A percentile compares a stretch with the other conserved stretches of the same genome.
Conservation (phyloP, 306 rosid species). For the Fragaria vesca region DNA sequence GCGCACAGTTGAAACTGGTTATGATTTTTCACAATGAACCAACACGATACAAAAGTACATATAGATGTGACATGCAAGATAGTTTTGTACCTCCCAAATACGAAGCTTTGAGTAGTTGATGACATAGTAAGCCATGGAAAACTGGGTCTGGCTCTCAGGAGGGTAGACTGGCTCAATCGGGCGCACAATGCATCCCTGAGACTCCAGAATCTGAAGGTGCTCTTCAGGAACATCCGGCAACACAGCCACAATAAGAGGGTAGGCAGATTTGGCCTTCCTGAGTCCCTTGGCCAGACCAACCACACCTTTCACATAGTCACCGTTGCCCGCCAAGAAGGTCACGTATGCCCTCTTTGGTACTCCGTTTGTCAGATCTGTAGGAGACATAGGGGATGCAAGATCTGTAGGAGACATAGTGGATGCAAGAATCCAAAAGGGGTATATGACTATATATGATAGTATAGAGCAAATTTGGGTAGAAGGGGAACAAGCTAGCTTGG, state of each 20-base stretch:
- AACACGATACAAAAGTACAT: too few species aligned
- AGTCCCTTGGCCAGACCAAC: slow-evolving; percentile 59
- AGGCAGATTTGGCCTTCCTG: slow-evolving; percentile 34
- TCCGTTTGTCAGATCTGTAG: neutral
- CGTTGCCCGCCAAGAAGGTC: slow-evolving; percentile 54
- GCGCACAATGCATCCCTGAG: slow-evolving; percentile 49
- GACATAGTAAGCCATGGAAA: slow-evolving; percentile 57
- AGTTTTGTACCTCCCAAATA: slow-evolving; percentile 49
- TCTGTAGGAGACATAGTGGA: slow-evolving; percentile 9
- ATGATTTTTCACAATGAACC: neutral
- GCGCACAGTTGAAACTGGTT: too few species aligned
- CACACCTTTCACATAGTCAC: slow-evolving; percentile 54
- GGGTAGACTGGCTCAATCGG: slow-evolving; percentile 48
- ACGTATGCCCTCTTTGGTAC: slow-evolving; percentile 40
- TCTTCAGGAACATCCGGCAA: slow-evolving; percentile 53
- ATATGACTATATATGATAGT: neutral
- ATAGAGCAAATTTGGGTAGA: neutral
- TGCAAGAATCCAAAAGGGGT: neutral
- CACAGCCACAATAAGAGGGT: slow-evolving; percentile 52
- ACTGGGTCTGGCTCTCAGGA: slow-evolving; percentile 35
- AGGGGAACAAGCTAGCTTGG: slow-evolving; percentile 7
- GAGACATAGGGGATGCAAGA: slow-evolving; percentile 7
- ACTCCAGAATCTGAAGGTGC: slow-evolving; percentile 39
- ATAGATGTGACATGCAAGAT: neutral
- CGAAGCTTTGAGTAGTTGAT: slow-evolving; percentile 65